These are phyloP conservation scores for Hypoxylon cercidicola DNA, from an alignment of 495 filamentous ascomycete genomes.

Conservation along the genomic window DNA sequence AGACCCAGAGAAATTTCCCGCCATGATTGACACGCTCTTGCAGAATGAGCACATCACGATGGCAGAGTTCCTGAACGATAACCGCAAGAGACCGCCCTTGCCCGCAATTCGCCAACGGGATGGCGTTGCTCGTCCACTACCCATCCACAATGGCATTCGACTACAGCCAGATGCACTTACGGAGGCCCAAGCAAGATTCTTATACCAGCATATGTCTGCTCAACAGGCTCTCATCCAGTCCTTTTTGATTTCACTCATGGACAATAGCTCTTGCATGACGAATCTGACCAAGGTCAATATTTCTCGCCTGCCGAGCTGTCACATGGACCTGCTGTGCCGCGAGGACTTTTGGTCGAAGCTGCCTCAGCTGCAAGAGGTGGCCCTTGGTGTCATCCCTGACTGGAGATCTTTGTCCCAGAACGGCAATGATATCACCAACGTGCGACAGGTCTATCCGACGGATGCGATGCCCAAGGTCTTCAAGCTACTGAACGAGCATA, in stretches of 20 bases:
- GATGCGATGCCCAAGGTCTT: conserved; percentile 55
- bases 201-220: conserved; percentile 67
- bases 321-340: conserved; percentile 55
- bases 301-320: conserved; percentile 61
- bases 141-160: neutral
- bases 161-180: conserved; percentile 48
- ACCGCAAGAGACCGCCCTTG: conserved; percentile 10
- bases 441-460: conserved; percentile 53
- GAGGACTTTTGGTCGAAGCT: conserved; percentile 64
- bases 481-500: conserved; percentile 53
- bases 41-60: neutral
- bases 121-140: neutral
- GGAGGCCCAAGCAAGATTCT: conserved; percentile 65
- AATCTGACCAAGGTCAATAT: conserved; percentile 60
- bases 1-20: neutral
- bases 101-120: neutral
- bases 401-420: conserved; percentile 60
- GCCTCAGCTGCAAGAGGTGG: conserved; percentile 54
- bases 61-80: neutral
- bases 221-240: conserved; percentile 67
- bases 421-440: conserved; percentile 50
- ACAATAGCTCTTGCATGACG: conserved; percentile 54
- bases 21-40: neutral
- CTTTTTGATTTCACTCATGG: conserved; percentile 63
- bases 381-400: conserved; percentile 62